Evolutionary conservation across 73 alveolate species (phyloP), one percentile per base, ranked within the genome.

Genomic region (Stentor coeruleus): DNA sequence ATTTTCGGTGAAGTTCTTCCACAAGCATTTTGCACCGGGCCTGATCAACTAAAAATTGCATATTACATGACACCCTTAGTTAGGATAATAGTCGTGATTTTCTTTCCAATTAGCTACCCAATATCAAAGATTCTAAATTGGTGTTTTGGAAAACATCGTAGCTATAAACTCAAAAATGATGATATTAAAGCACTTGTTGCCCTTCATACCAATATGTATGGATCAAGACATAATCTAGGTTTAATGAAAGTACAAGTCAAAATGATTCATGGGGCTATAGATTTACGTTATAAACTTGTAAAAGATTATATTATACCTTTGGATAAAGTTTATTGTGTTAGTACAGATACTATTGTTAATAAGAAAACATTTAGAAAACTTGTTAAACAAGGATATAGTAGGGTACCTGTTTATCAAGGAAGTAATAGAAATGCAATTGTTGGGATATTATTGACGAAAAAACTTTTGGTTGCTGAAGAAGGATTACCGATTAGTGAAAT

Each of bases 101-200:
- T 77, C 30, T 89, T 89, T 20, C 77, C 91, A 11, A 40, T 91
- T 1, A 77, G 90, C n/a, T 88, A 76, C 55, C 96, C 96, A 20
- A 84, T 91, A 20, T 36, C 96, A 3, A 87, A 88, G 55, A 14
- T 91, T 15, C 83, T 91, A 3, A 94, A 91, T 74, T 74, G 58
- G 33, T n/a, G 84, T n/a, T 66, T 91, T 20, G 94, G 94, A 0
- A 86, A 80, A 42, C 35, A 31, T 37, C 36, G 77, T n/a, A n/a
- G n/a, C 30, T 37, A 66, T 15, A 66, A 35, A 2, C 35, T n/a
- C 0, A 59, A 14, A 14, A 59, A 30, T 35, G 85, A 60, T 3
- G 55, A 77, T 28, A 31, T 77, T 36, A 59, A 49, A 2, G 85
- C 85, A 14, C 84, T 59, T 20, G 39, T 77, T 26, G 35, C 35